Evolutionary conservation across 768 basidiomycete genomes (phyloP).

Genomic region (Termitomyces sp.): DNA sequence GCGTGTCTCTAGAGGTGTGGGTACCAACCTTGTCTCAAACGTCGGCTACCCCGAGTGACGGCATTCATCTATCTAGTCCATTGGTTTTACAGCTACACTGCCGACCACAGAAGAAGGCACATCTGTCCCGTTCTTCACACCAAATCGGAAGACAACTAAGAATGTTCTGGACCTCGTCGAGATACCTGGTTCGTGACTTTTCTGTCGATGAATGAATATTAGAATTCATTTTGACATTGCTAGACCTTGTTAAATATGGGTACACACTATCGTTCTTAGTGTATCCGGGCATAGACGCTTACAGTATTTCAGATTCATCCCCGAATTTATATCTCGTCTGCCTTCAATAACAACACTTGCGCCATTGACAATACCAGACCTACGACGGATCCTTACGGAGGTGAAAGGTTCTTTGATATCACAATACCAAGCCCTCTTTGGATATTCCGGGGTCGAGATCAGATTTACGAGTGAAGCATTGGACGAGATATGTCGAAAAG

Average conservation of each 20-base stretch:
- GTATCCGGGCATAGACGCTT: constrained; percentile 3
- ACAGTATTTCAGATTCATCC: constrained; percentile 59
- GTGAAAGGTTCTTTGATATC: constrained; percentile 88
- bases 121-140: constrained; percentile 69
- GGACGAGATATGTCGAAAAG: constrained; percentile 75
- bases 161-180: constrained; percentile 67
- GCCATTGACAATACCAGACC: constrained; percentile 73
- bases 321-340: constrained; percentile 92
- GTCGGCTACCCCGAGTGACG: constrained; percentile 2
- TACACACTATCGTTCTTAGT: constrained; percentile 18
- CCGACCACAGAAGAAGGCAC: constrained; percentile 31
- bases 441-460: constrained; percentile 79
- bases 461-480: constrained; percentile 80
- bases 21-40: constrained; percentile 19
- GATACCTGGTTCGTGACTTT: constrained; percentile 46
- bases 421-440: constrained; percentile 83
- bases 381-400: constrained; percentile 87
- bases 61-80: constrained; percentile 49
- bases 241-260: constrained; percentile 86
- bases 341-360: constrained; percentile 85
- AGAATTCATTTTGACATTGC: background rate
- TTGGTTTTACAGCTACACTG: constrained; percentile 64
- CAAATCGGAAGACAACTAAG: constrained; percentile 51
- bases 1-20: constrained; percentile 78
- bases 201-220: background rate